Conservation (phyloP, 345 rosid species). For the Populus nigra region DNA sequence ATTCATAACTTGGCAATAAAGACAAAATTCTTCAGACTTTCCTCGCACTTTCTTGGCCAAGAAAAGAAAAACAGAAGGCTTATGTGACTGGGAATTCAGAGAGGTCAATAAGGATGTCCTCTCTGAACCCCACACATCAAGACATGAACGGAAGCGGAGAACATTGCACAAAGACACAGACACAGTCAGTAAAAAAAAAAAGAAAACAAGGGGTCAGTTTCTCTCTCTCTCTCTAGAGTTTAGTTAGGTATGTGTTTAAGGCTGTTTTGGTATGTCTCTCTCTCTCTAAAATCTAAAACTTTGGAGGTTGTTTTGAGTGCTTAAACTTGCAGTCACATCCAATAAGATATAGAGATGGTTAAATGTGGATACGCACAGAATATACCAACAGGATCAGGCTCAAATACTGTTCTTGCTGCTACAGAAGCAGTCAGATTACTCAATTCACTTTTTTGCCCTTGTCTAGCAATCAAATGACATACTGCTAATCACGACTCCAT, state of each 20-base stretch:
- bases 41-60: conserved; percentile 18
- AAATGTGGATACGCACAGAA: conserved; percentile 28
- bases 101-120: conserved; percentile 39
- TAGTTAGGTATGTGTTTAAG: no score
- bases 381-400: conserved; percentile 53
- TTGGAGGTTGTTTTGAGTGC: conserved; percentile 8
- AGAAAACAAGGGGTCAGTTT: background rate
- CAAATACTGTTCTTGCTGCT: conserved; percentile 1
- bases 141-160: conserved; percentile 51
- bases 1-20: conserved; percentile 3
- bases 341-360: conserved; percentile 18
- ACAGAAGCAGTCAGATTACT: background rate
- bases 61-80: conserved; percentile 4
- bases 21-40: background rate
- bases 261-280: background rate
- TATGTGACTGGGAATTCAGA: conserved; percentile 36
- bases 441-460: background rate
- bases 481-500: no score
- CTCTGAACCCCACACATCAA: conserved; percentile 52
- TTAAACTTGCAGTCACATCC: conserved; percentile 18
- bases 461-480: no score
- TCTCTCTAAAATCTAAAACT: background rate
- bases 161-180: conserved; percentile 39
- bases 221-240: background rate
- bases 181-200: background rate